Base-by-base conservation (phyloP, 768 basidiomycete genomes). In the Tricholoma furcatifolium region DNA sequence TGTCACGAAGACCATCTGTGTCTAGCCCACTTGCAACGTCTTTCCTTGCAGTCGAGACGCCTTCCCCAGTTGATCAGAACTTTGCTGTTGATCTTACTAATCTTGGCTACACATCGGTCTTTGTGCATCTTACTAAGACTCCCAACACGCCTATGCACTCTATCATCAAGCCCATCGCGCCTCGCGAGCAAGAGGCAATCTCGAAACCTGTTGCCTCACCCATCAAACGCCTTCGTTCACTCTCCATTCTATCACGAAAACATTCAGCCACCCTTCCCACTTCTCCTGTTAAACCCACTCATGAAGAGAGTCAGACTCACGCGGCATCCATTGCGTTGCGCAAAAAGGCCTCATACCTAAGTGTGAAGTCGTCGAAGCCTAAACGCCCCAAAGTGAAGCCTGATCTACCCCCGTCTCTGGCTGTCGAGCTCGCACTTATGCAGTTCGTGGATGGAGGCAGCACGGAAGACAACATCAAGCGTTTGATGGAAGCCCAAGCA, bases 381-480 rank as follows among this genome's bases (percentile, higher is more conserved):
- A 66, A 35, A 61, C 72, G 67, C 42, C 49, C 45, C 50, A 57
- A 56, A 34, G 23, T 42, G 8, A 57, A 50, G 49, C 40, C 68
- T 39, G 24, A 32, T 18, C 64, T 69, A 4, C 76, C 77, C 2
- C 76, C 83, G 2, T 77, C 85, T 2, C 79, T 88, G 44, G 75
- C 80, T 3, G 81, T 81, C 49, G 86, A 88, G 55, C 75, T 88
- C 48, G 84, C 81, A 0, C 69, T 89, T 51, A 81, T 85, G 79
- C 88, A 89, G 66, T 81, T 88, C 54, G 64, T 73, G 10, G 84
- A 84, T 38, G 88, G 88, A 18, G 88, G 88, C 0, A 75, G 64
- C 43, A 71, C 81, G 50, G 80, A 86, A 42, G 65, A 71, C 7
- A 78, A 86, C 47, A 73, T 79, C 41, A 74, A 76, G 53, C 78